phyloP scores from a whole-genome alignment of 129 eudicot species.

The Tagetes erecta region DNA sequence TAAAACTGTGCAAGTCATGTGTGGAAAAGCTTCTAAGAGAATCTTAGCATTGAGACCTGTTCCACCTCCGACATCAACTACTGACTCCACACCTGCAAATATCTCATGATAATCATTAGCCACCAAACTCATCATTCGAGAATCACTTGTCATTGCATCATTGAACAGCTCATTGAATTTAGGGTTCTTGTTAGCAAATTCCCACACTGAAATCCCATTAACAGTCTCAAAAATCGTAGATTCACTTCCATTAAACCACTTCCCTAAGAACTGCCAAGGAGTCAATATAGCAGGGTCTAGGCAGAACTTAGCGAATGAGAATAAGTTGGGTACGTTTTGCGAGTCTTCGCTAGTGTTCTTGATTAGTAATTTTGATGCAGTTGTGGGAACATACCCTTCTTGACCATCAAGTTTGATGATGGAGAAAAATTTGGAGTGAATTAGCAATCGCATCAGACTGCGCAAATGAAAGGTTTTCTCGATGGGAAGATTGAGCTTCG shows the following conservation, averaged over 20 bases:
- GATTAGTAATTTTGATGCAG: slow-evolving; percentile 29
- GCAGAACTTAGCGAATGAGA: slow-evolving; percentile 11
- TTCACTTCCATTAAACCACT: neutral
- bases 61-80: no score
- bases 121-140: no score
- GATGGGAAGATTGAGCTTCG: slow-evolving; percentile 15
- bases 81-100: no score
- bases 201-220: slow-evolving; percentile 28
- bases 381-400: slow-evolving; percentile 32
- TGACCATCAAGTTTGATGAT: slow-evolving; percentile 20
- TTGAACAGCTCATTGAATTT: neutral
- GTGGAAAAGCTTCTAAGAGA: no score
- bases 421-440: slow-evolving; percentile 32
- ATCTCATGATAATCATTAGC: no score
- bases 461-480: slow-evolving; percentile 21
- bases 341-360: slow-evolving; percentile 16
- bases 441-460: slow-evolving; percentile 43
- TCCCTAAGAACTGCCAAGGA: slow-evolving; percentile 22
- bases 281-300: slow-evolving; percentile 20
- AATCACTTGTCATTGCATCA: no score
- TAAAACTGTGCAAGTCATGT: no score
- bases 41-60: no score
- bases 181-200: slow-evolving; percentile 24
- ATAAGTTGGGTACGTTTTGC: neutral
- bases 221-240: slow-evolving; percentile 27